phyloP scores from a whole-genome alignment of 2,329 filamentous ascomycete species.

The Calonectria honghensis region DNA sequence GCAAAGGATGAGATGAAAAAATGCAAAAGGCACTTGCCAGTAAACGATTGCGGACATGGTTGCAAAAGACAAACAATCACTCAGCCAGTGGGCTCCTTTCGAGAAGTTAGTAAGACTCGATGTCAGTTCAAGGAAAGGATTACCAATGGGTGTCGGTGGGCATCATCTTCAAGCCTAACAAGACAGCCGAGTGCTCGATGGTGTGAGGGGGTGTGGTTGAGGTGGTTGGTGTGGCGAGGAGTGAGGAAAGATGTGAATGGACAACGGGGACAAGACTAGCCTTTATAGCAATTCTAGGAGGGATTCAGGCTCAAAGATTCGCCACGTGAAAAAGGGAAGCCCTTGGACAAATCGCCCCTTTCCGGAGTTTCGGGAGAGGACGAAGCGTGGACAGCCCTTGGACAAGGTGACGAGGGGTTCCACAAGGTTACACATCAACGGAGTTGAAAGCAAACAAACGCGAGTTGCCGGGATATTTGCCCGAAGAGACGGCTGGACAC shows the following conservation, averaged over 20 bases:
- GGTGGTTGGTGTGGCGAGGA: neutral
- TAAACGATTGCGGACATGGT: neutral
- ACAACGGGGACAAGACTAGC: neutral
- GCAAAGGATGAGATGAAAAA: neutral
- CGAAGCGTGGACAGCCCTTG: neutral
- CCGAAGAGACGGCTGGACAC: neutral
- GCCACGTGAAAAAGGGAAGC: neutral
- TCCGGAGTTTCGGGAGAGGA: neutral
- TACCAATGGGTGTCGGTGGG: neutral
- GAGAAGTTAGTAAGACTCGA: neutral
- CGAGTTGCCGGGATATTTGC: neutral
- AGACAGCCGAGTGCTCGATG: neutral
- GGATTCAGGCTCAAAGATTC: neutral
- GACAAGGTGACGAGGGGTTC: neutral
- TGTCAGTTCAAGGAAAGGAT: neutral
- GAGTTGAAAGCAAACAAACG: slow-evolving; percentile 2
- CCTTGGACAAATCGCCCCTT: neutral
- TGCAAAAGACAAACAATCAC: neutral
- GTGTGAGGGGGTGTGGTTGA: neutral
- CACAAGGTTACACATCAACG: neutral
- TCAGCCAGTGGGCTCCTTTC: neutral
- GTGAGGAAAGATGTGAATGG: neutral
- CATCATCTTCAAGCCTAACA: neutral
- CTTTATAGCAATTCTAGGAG: neutral
- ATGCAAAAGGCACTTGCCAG: neutral